These are phyloP conservation scores for Chlorencoelia australis DNA, from an alignment of 2,329 filamentous ascomycete species.

Conservation along the genomic window DNA sequence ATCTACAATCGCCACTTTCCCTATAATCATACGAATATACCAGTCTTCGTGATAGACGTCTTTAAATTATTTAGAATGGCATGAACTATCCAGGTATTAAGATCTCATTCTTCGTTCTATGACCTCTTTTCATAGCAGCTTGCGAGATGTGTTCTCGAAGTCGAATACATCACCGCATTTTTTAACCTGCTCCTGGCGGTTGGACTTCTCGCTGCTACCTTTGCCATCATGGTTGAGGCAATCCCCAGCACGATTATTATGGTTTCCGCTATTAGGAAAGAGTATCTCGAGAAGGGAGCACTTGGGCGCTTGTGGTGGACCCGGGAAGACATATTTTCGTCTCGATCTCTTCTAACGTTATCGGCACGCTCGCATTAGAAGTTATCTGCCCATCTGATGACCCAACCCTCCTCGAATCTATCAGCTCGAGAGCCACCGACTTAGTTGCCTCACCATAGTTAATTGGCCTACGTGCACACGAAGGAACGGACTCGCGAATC, in stretches of 20 bases:
- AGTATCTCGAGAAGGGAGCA: conserved; percentile 44
- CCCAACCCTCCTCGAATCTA: too few relatives aligned
- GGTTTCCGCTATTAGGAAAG: conserved; percentile 47
- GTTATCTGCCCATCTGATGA: too few relatives aligned
- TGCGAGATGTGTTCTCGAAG: conserved; percentile 50
- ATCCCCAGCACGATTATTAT: conserved; percentile 44
- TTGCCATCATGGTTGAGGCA: conserved; percentile 55
- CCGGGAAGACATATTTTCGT: too few relatives aligned
- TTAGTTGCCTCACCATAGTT: too few relatives aligned
- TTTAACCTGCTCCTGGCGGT: conserved; percentile 58
- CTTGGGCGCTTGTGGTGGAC: too few relatives aligned
- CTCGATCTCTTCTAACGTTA: too few relatives aligned
- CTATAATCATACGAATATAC: not conserved
- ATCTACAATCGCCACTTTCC: not conserved
- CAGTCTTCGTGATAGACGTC: not conserved
- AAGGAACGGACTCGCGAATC: conserved; percentile 48
- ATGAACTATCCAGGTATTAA: not conserved
- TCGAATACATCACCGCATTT: conserved; percentile 55
- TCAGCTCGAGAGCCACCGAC: too few relatives aligned
- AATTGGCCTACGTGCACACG: too few relatives aligned
- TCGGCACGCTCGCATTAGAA: too few relatives aligned
- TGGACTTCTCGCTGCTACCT: conserved; percentile 43
- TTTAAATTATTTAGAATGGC: not conserved
- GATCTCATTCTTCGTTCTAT: conserved; percentile 30
- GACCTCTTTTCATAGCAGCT: conserved; percentile 29